phyloP scores from a whole-genome alignment of 2,329 filamentous ascomycete species.

The Stagonosporopsis cucurbitacearum region DNA sequence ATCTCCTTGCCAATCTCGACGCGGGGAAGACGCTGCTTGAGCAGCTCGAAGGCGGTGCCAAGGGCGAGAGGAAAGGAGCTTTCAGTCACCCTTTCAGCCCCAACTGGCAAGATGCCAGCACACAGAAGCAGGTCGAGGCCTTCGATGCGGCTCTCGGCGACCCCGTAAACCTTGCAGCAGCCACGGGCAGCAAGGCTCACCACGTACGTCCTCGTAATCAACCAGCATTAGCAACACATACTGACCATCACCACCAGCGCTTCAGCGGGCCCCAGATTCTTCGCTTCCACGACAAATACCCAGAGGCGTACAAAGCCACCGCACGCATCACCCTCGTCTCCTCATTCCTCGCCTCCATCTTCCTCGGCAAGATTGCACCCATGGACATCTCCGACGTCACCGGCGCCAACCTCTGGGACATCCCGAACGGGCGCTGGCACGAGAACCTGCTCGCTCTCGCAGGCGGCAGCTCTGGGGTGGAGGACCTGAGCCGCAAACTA shows the following conservation, averaged over 20 bases:
- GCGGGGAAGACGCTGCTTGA: conserved; percentile 68
- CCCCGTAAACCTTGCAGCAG: conserved; percentile 72
- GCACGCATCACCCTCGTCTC: conserved; percentile 91
- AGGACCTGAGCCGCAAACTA: conserved; percentile 76
- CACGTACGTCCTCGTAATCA: conserved; percentile 70
- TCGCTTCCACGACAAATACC: conserved; percentile 79
- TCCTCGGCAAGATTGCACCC: conserved; percentile 83
- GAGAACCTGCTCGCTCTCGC: conserved; percentile 76
- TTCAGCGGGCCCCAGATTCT: conserved; percentile 98
- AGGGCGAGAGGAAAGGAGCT: conserved; percentile 57
- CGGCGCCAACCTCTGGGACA: conserved; percentile 97
- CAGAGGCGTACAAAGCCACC: conserved; percentile 80
- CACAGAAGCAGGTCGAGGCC: conserved; percentile 85
- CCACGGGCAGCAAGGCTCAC: conserved; percentile 91
- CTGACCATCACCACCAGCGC: conserved; percentile 62
- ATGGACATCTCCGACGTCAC: conserved; percentile 95
- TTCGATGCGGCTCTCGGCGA: conserved; percentile 78
- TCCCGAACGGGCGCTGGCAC: conserved; percentile 74
- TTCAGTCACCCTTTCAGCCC: conserved; percentile 88
- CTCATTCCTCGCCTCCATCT: conserved; percentile 89
- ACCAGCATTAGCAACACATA: conserved; percentile 2
- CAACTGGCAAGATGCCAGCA: conserved; percentile 98
- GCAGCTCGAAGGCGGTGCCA: conserved; percentile 63
- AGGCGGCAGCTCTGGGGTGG: conserved; percentile 60
- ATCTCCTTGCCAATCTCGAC: conserved; percentile 67